phyloP scores from a whole-genome alignment of 345 rosid species.

The Eucalyptus lansdowneana region DNA sequence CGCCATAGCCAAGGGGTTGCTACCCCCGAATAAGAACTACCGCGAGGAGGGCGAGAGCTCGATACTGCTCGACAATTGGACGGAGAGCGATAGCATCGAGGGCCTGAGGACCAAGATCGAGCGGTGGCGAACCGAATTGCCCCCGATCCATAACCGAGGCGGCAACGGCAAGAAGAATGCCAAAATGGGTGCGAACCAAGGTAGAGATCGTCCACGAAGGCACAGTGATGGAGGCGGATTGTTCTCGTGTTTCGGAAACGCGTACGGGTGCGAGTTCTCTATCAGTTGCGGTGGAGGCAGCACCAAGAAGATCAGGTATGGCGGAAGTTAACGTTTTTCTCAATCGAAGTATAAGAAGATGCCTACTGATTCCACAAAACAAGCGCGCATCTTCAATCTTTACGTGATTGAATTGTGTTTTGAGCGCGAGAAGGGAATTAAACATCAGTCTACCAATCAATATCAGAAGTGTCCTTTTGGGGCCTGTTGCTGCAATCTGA shows the following conservation, averaged over 20 bases:
- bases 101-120: conserved; percentile 50
- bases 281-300: conserved; percentile 66
- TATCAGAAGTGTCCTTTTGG: neutral
- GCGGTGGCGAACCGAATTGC: conserved; percentile 56
- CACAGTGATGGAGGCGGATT: conserved; percentile 13
- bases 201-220: neutral
- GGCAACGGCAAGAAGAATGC: conserved; percentile 1
- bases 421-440: neutral
- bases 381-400: neutral
- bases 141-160: conserved; percentile 7
- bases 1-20: conserved; percentile 69
- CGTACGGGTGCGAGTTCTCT: conserved; percentile 69
- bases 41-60: conserved; percentile 21
- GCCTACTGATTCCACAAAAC: neutral
- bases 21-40: conserved; percentile 16
- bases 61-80: conserved; percentile 40
- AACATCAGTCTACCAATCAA: neutral
- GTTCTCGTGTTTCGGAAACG: conserved; percentile 81
- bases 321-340: neutral
- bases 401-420: neutral
- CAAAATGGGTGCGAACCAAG: neutral
- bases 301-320: conserved; percentile 13
- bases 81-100: conserved; percentile 27
- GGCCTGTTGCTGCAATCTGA: neutral
- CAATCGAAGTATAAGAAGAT: neutral